Evolutionary conservation across 116 monocot genomes (phyloP), one percentile per base, ranked within the genome.

Genomic region (Trichopus zeylanicus): DNA sequence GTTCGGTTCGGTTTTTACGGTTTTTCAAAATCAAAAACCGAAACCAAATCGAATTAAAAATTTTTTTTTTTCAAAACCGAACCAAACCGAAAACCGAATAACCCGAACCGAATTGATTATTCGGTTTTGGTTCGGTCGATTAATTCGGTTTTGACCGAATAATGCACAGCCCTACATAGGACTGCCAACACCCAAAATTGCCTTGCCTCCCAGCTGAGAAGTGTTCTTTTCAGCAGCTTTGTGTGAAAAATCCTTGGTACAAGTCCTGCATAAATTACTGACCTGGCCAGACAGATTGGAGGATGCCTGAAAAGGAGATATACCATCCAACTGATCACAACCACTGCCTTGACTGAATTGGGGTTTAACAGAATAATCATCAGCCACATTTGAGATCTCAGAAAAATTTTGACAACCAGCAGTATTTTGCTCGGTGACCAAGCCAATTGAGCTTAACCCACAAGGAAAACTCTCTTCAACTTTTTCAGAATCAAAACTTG

Each of bases 181-280:
- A 46, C 38, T 46, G 29, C 11, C 48, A 64, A 48, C 11, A 3
- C 18, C 49, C 8, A 15, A 3, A 26, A 2, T 6, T 34, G 20
- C 9, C 22, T 53, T 4, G 9, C 34, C 68, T 29, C 26, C 62
- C 3, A 42, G 7, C 13, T 59, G 31, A 54, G 16, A 15, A 49
- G 28, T 66, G 48, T 10, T 29, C 56, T 68, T 62, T 4, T 53
- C 26, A 54, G 64, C 9, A 67, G 46, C 46, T 31, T 28, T 24
- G 53, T 13, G 0, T 29, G 54, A 53, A 60, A 51, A 52, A 56
- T n/a, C n/a, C n/a, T n/a, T n/a, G n/a, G n/a, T n/a, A n/a, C n/a
- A n/a, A n/a, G n/a, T n/a, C n/a, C n/a, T n/a, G n/a, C n/a, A n/a
- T n/a, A n/a, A n/a, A n/a, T 37, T 27, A 46, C 24, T 26, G 0